Conservation (phyloP, 78 protist species). For the Protostelium mycophagum region DNA sequence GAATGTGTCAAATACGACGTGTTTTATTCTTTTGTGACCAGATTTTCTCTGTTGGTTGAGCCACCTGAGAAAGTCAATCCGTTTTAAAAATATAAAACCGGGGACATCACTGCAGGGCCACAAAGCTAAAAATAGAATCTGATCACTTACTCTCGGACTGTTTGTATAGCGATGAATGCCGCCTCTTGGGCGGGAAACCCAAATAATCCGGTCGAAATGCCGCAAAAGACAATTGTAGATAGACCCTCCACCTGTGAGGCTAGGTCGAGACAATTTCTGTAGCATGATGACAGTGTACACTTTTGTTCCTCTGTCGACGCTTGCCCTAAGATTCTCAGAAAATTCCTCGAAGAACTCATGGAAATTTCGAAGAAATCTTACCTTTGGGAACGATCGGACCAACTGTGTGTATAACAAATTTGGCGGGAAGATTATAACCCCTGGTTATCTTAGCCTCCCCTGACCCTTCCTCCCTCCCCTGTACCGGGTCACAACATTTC, state of each 20-base stretch:
- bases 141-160: conserved; percentile 7
- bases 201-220: conserved; percentile 76
- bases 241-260: conserved; percentile 8
- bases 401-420: conserved; percentile 71
- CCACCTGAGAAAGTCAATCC: neutral
- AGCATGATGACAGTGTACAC: conserved; percentile 38
- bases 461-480: conserved; percentile 18
- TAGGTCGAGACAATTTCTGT: conserved; percentile 25
- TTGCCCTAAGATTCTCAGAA: neutral
- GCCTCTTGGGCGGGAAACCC: conserved; percentile 68
- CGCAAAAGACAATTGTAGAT: conserved; percentile 53
- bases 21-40: neutral
- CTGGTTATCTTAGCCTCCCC: conserved; percentile 61
- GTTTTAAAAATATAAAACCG: neutral
- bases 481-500: neutral
- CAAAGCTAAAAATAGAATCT: neutral
- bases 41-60: neutral
- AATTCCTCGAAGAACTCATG: neutral
- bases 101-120: neutral
- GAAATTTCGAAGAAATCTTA: neutral
- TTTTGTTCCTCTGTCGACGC: neutral
- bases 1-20: neutral
- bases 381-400: conserved; percentile 68
- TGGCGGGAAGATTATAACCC: conserved; percentile 66
- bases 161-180: conserved; percentile 31